Base-by-base conservation (phyloP, 2,329 filamentous ascomycete genomes). In the Colletotrichum coccodes region DNA sequence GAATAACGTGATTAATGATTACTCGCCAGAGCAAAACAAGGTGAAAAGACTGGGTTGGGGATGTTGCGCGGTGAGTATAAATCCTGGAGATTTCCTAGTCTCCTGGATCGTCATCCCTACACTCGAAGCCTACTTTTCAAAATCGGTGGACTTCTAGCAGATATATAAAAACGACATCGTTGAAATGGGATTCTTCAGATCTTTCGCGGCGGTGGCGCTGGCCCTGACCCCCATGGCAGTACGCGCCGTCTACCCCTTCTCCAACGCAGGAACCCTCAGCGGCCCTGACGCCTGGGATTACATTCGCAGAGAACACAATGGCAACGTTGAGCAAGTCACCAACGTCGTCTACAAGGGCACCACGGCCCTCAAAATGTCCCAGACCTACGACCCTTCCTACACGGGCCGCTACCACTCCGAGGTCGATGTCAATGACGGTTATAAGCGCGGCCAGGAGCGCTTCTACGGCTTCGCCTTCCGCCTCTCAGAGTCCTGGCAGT, bases 391-490 rank as follows among this genome's bases (percentile, higher is more conserved):
- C 68, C 40, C 79, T 0, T 74, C 67, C 72, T 85, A 82, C 74
- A 74, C 59, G 2, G 83, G 80, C 23, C 83, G 84, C 11, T 86
- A 85, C 75, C 84, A 86, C 76, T 83, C 85, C 42, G 84, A 86
- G 74, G 81, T 81, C 14, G 76, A 79, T 65, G 79, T 81, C 70
- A 75, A 81, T 72, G 74, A 82, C 69, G 84, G 79, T 21, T 86
- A 86, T 76, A 75, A 78, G 68, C 80, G 78, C 62, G 83, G 81
- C 53, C 81, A 86, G 63, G 76, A 76, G 23, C 80, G 80, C 28
- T 85, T 82, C 76, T 86, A 87, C 76, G 83, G 84, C 40, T 87
- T 87, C 74, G 76, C 78, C 0, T 86, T 87, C 77, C 82, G 83
- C n/a, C 80, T 87, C 8, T 78, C 80, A 30, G 73, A 81, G 0